Evolutionary conservation across 768 basidiomycete species (phyloP), one percentile per base, ranked within the genome.

Genomic region (Agrocybe praecox): DNA sequence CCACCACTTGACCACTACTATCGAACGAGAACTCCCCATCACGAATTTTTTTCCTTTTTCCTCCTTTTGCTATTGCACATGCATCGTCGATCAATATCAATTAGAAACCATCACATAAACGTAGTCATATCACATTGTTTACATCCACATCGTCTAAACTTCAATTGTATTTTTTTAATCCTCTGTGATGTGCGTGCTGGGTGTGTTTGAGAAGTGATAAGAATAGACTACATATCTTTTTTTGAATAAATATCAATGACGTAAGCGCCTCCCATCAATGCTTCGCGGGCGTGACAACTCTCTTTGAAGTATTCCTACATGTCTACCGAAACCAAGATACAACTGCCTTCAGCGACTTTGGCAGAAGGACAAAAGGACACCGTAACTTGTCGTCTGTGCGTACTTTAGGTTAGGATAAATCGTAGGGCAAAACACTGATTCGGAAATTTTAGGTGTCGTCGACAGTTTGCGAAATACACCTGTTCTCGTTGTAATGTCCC

Each of bases 401-500:
- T 29, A 19, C 17, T n/a, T 42, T 32, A 46, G 43, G 26, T 43
- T 10, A 49, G 18, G 49, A 12, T 12, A 15, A n/a, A 8, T 26
- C 21, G 3, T n/a, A 33, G 29, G 17, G n/a, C n/a, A n/a, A 34
- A 11, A 22, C 33, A 18, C 18, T 40, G 6, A 34, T 33, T 48
- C 29, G 21, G 21, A 22, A 6, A 17, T 29, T 32, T 21, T 57
- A 94, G 92, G 63, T 94, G 92, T 74, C 80, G 77, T 29, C 79
- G 89, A 65, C 88, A 91, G 63, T 80, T 90, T 61, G 82, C 90
- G 17, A 87, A 85, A 65, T 95, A 95, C 70, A 87, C 85, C 0
- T 95, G 93, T 61, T 89, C 93, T 21, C 78, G 78, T 29, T 95
- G 93, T 73, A 94, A 94, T 65, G 73, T 88, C 23, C 81, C 82